Conservation (phyloP, 1,139 yeast species). For the Geotrichum klebahnii region DNA sequence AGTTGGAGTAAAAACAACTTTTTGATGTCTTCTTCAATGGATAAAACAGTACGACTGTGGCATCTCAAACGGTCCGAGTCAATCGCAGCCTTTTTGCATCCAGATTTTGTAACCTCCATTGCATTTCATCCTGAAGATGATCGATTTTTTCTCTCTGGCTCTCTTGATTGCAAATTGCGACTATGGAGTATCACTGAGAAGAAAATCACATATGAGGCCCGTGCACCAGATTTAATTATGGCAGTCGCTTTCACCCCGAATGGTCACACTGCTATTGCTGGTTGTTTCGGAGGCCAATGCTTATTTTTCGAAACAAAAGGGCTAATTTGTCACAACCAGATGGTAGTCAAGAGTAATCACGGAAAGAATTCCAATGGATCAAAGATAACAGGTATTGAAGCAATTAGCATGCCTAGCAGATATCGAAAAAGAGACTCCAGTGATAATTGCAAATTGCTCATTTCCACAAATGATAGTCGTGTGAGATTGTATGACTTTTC, state of each 20-base stretch:
- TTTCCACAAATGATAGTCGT: conserved; percentile 75
- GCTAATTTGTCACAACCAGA: conserved; percentile 50
- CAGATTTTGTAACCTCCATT: conserved; percentile 79
- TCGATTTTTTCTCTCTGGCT: conserved; percentile 78
- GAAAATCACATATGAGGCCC: conserved; percentile 47
- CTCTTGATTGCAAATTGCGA: conserved; percentile 71
- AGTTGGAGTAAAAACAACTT: conserved; percentile 91
- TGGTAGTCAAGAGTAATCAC: conserved; percentile 50
- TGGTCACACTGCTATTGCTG: conserved; percentile 63
- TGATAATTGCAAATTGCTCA: conserved; percentile 27
- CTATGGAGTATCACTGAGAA: conserved; percentile 83
- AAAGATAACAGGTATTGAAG: conserved; percentile 39
- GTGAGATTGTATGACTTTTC: conserved; percentile 60
- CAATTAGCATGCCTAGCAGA: conserved; percentile 27
- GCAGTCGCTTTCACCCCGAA: conserved; percentile 68
- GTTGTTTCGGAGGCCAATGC: conserved; percentile 77
- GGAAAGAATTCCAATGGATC: conserved; percentile 36
- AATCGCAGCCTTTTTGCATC: conserved; percentile 63
- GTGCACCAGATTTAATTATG: conserved; percentile 53
- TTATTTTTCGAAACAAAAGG: conserved; percentile 63
- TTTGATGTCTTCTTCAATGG: conserved; percentile 78
- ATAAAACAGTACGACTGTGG: conserved; percentile 79
- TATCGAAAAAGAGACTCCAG: not conserved
- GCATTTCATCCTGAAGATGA: conserved; percentile 85
- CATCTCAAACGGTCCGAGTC: conserved; percentile 66